These are phyloP conservation scores for Phytophthora podocarpi DNA, from an alignment of 352 stramenopile species.

Conservation along the genomic window DNA sequence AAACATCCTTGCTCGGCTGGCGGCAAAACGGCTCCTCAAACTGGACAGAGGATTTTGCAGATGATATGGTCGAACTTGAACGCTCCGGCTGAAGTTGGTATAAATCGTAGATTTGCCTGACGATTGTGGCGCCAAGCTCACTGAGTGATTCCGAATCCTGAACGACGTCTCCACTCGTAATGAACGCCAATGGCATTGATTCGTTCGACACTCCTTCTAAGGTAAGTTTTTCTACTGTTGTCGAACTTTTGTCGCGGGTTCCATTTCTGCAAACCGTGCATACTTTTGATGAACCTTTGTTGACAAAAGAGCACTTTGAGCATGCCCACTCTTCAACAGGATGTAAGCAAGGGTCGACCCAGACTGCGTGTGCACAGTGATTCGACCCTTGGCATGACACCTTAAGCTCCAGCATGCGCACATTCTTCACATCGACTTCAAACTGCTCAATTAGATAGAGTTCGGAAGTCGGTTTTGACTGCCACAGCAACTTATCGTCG, in stretches of 20 bases:
- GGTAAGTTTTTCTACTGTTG: neutral
- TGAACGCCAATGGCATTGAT: neutral
- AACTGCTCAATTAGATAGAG: constrained; percentile 50
- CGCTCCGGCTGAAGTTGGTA: constrained; percentile 27
- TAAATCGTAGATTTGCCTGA: constrained; percentile 37
- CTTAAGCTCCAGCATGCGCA: constrained; percentile 82
- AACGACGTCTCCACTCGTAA: neutral
- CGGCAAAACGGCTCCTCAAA: constrained; percentile 85
- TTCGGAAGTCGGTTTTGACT: constrained; percentile 67
- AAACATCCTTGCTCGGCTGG: constrained; percentile 62
- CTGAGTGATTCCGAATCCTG: constrained; percentile 9
- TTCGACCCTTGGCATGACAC: constrained; percentile 78
- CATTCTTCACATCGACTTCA: constrained; percentile 53
- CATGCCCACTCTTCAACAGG: constrained; percentile 78
- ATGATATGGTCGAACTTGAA: neutral
- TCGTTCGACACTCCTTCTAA: neutral
- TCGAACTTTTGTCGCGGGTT: constrained; percentile 21
- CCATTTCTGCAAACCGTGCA: constrained; percentile 61
- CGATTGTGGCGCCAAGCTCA: constrained; percentile 33
- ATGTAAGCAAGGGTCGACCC: constrained; percentile 76
- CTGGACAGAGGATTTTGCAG: constrained; percentile 19
- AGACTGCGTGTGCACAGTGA: constrained; percentile 79
- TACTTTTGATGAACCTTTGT: constrained; percentile 56
- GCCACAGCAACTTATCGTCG: constrained; percentile 73
- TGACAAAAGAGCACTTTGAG: constrained; percentile 63